Evolutionary conservation across 169 alveolate genomes (phyloP).

Genomic region (Plasmodium knowlesi): DNA sequence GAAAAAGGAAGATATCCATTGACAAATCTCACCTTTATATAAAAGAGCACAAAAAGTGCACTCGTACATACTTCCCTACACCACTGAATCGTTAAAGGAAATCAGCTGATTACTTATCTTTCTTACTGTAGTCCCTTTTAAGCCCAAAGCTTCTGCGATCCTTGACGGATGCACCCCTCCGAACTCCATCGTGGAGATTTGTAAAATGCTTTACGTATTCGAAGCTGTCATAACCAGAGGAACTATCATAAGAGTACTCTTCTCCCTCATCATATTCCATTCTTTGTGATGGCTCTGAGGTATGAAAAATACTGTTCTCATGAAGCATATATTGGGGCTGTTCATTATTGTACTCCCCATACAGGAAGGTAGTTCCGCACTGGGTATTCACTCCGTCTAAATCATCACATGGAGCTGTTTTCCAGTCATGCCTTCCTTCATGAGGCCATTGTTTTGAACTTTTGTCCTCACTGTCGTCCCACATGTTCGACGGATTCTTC

Average conservation of each 20-base stretch:
- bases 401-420: background rate
- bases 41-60: background rate
- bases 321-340: background rate
- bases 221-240: constrained; percentile 74
- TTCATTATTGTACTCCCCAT: background rate
- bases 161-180: background rate
- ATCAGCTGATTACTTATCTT: background rate
- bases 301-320: background rate
- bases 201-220: constrained; percentile 74
- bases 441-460: background rate
- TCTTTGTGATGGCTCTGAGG: background rate
- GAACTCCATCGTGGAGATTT: constrained; percentile 27
- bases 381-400: background rate
- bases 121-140: constrained; percentile 5
- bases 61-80: background rate
- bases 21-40: background rate
- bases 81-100: background rate
- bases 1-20: background rate
- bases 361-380: background rate
- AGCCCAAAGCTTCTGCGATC: background rate
- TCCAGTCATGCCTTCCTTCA: background rate
- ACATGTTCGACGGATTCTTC: background rate
- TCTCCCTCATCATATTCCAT: background rate
- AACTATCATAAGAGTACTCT: constrained; percentile 52
- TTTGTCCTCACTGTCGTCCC: background rate